Percentiles rank a stretch among this genome's conserved stretches.
Conservation (phyloP, 2,329 filamentous ascomycete species). For the Pseudocercospora fuligena region DNA sequence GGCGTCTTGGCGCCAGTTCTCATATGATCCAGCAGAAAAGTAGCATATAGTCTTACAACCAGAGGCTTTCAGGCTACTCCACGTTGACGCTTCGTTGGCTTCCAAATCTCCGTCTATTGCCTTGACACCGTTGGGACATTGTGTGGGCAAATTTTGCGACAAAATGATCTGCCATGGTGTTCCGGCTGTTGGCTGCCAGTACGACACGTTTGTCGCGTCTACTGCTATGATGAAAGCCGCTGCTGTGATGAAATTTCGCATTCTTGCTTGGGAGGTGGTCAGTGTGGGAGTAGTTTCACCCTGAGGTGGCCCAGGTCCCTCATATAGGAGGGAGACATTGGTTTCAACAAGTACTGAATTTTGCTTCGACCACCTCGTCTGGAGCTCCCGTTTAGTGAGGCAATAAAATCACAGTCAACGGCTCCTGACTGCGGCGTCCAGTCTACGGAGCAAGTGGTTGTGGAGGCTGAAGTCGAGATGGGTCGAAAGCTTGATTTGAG, state of each 20-base stretch:
- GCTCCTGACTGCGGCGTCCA: neutral
- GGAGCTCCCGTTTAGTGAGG: neutral
- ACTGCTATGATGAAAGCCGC: neutral
- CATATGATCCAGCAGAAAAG: conserved; percentile 73
- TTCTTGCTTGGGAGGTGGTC: neutral
- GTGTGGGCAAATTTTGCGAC: neutral
- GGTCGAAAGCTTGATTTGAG: neutral
- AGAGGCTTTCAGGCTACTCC: conserved; percentile 13
- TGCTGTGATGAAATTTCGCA: neutral
- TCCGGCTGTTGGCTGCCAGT: neutral
- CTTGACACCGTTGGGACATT: neutral
- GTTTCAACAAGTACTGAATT: neutral
- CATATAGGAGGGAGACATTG: neutral
- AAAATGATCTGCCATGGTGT: neutral
- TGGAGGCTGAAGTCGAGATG: neutral
- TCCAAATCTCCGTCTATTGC: conserved; percentile 21
- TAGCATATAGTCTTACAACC: conserved; percentile 63
- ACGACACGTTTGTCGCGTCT: neutral
- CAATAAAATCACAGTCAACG: neutral
- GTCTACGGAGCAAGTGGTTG: neutral
- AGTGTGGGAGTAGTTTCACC: neutral
- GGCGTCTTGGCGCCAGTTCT: conserved; percentile 65
- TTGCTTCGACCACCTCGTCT: neutral
- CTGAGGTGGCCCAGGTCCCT: neutral
- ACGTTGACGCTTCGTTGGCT: conserved; percentile 12